phyloP scores from a whole-genome alignment of 768 basidiomycete genomes.

The Pisolithus microcarpus region DNA sequence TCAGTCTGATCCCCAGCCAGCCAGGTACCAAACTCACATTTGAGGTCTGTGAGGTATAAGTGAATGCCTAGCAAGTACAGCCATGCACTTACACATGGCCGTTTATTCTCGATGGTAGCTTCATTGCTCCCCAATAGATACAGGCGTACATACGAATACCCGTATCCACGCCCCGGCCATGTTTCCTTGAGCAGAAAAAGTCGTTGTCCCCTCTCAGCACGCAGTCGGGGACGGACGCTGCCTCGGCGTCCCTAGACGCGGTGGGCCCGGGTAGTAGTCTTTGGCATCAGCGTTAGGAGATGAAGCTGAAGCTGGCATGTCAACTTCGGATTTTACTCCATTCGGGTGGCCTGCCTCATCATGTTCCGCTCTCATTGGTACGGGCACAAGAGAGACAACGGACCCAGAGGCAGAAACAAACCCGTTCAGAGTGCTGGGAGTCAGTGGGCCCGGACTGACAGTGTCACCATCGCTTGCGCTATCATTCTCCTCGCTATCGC shows the following conservation, averaged over 20 bases:
- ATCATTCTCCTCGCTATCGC: constrained; percentile 13
- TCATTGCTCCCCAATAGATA: background rate
- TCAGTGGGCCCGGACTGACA: constrained; percentile 26
- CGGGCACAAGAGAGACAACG: constrained; percentile 18
- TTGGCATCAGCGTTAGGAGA: constrained; percentile 3
- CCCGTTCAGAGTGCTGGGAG: constrained; percentile 21
- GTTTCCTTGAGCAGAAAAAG: background rate
- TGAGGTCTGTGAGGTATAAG: constrained; percentile 37
- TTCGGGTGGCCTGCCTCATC: no score
- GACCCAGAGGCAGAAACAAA: constrained; percentile 21
- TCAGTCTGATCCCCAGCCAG: constrained; percentile 53
- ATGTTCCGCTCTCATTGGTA: constrained; percentile 8
- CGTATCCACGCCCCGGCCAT: background rate
- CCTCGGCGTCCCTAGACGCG: constrained; percentile 14
- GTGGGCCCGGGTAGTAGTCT: constrained; percentile 3
- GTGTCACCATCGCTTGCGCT: constrained; percentile 25
- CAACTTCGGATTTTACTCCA: background rate
- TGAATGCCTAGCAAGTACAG: background rate
- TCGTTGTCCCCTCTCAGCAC: constrained; percentile 8
- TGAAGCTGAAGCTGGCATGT: background rate
- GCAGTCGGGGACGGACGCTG: constrained; percentile 11
- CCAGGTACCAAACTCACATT: constrained; percentile 58
- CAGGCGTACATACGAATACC: background rate
- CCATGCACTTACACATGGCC: background rate
- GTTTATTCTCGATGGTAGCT: background rate